A percentile compares a stretch with the other conserved stretches of the same genome.
Evolutionary conservation across 164 flowering plant genomes (phyloP).

Genomic region (Protea cynaroides): DNA sequence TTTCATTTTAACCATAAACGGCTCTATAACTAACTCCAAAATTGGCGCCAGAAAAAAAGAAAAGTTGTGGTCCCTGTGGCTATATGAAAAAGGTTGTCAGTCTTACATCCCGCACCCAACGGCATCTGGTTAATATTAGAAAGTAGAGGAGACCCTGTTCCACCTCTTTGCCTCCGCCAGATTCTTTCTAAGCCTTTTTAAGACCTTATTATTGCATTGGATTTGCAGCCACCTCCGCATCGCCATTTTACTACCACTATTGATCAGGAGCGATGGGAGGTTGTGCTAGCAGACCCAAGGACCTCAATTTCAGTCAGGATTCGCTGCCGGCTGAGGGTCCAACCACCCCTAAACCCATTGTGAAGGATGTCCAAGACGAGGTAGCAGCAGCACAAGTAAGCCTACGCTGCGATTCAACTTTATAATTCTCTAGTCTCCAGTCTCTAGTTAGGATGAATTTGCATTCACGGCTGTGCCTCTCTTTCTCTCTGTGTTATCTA

Average conservation of each 20-base stretch:
- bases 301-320: slow-evolving; percentile 9
- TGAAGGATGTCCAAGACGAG: slow-evolving; percentile 8
- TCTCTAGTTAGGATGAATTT: not conserved
- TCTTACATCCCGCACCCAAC: too few relatives aligned
- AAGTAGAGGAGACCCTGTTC: too few relatives aligned
- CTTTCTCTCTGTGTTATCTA: too few relatives aligned
- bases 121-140: too few relatives aligned
- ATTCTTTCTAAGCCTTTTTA: too few relatives aligned
- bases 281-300: slow-evolving; percentile 50
- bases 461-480: not conserved
- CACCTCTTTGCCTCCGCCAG: too few relatives aligned
- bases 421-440: not conserved
- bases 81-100: too few relatives aligned
- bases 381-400: not conserved
- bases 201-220: not conserved
- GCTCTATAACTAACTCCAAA: too few relatives aligned
- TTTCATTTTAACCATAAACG: too few relatives aligned
- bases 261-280: slow-evolving; percentile 37
- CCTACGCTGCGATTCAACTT: too few relatives aligned
- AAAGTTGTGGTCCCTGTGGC: too few relatives aligned
- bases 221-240: slow-evolving; percentile 5
- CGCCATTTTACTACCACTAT: not conserved
- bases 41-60: too few relatives aligned
- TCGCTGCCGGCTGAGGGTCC: slow-evolving; percentile 3
- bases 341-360: not conserved